These are phyloP conservation scores for Porogramme epimiltina DNA, from an alignment of 1,284 basidiomycete species.

Conservation along the genomic window DNA sequence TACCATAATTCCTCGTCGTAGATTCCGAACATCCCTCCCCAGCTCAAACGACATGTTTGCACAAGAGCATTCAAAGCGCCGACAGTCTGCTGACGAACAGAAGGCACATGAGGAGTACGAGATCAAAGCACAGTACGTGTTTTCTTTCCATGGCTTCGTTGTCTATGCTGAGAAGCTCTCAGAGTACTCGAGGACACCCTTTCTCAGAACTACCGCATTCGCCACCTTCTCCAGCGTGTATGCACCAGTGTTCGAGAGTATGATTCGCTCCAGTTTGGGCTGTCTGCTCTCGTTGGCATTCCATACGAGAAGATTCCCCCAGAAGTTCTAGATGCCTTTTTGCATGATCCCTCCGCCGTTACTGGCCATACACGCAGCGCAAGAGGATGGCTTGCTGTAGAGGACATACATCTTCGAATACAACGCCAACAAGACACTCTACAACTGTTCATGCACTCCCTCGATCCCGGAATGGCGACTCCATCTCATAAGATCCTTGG, in stretches of 20 bases:
- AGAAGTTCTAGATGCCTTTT: constrained; percentile 70
- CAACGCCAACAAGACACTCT: constrained; percentile 59
- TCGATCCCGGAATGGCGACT: constrained; percentile 9
- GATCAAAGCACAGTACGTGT: constrained; percentile 54
- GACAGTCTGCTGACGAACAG: constrained; percentile 48
- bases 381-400: constrained; percentile 67
- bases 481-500: constrained; percentile 7
- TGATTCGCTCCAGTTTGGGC: constrained; percentile 53
- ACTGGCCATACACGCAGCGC: constrained; percentile 58
- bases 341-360: constrained; percentile 74
- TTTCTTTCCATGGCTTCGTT: not conserved
- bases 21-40: constrained; percentile 29
- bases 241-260: constrained; percentile 63
- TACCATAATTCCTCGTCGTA: constrained; percentile 20
- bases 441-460: constrained; percentile 38
- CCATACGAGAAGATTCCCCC: constrained; percentile 51
- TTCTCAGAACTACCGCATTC: constrained; percentile 63
- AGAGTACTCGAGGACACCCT: constrained; percentile 61
- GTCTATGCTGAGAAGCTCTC: constrained; percentile 3
- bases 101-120: constrained; percentile 58
- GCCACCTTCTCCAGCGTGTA: constrained; percentile 66
- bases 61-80: constrained; percentile 36
- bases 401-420: constrained; percentile 67
- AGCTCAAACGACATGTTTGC: constrained; percentile 22
- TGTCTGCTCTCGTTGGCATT: constrained; percentile 50